Evolutionary conservation across 345 rosid species (phyloP).

Genomic region (Brassica juncea): DNA sequence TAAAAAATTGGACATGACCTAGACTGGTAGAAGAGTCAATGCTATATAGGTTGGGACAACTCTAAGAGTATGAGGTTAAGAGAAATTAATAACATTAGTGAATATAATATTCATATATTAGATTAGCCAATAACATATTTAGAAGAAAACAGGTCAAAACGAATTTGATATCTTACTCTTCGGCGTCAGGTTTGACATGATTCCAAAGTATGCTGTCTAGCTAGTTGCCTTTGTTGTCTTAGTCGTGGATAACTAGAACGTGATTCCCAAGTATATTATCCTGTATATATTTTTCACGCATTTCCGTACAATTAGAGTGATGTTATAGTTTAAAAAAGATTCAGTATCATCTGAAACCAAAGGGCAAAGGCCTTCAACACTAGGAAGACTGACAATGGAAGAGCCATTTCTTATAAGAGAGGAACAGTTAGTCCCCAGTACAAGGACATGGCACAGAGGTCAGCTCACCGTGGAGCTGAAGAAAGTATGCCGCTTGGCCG

Average conservation of each 20-base stretch:
- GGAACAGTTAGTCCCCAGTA: background rate
- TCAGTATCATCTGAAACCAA: background rate
- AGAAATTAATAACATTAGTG: background rate
- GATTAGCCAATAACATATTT: background rate
- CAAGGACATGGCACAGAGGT: slow-evolving; percentile 14
- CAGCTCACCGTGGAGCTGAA: slow-evolving; percentile 24
- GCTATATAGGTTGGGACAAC: no score
- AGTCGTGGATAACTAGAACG: background rate
- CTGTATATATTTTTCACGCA: background rate
- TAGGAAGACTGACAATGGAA: slow-evolving; percentile 23
- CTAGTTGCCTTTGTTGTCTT: background rate
- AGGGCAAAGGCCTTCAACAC: slow-evolving; percentile 1
- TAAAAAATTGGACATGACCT: background rate
- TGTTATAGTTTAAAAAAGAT: background rate
- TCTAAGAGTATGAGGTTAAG: background rate
- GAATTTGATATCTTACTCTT: background rate
- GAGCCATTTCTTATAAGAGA: slow-evolving; percentile 20
- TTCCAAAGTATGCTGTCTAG: background rate
- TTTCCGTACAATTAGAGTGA: background rate
- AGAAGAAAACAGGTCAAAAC: background rate
- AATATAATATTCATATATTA: background rate
- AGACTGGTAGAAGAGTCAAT: no score
- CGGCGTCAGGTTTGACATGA: background rate
- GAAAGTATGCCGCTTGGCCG: slow-evolving; percentile 24
- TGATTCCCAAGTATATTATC: background rate